Evolutionary conservation across 164 flowering plant genomes (phyloP), one percentile per base, ranked within the genome.

Genomic region (Vitis amurensis): DNA sequence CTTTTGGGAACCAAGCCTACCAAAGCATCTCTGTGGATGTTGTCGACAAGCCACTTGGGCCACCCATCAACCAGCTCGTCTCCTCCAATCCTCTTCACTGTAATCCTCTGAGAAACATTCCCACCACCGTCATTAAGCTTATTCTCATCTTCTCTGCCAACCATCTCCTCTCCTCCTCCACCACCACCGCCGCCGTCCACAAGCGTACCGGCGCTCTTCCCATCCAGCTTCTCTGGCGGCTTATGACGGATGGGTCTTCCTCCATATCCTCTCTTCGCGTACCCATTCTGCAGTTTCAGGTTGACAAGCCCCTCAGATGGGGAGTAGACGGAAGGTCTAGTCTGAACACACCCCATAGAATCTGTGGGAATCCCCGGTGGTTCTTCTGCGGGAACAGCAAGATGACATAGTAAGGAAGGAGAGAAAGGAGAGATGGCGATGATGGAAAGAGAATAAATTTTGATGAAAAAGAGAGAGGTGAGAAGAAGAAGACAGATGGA

Each of bases 41-140:
- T 80, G 50, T 82, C 82, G 30, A 80, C 75, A 31, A 84, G 82
- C 87, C 87, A 84, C 31, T 71, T 80, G 15, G 87, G 87, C 85
- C 85, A 84, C 11, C 87, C 85, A 66, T 69, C 82, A 8, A 82
- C 77, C 50, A 71, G 48, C 30, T 80, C 85, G 50, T 78, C 85
- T 14, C 56, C 76, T 51, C 31, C 81, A 51, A 76, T 69, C 71
- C 74, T 79, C 77, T 74, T 79, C 63, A 37, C 29, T 7, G 13
- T 19, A 61, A 55, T 68, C 58, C 61, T 71, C 10, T 57, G 14
- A 1, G 73, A 58, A 44, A 64, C 71, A 59, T 52, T 74, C 14
- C 72, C 70, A 56, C 44, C 55, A 5, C 12, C 50, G 16, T 10
- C 68, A 30, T 61, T 61, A 52, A 44, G 64, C 19, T 15, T 76